Base-by-base conservation (phyloP, 2,329 filamentous ascomycete genomes). In the Pseudohalonectria lignicola region DNA sequence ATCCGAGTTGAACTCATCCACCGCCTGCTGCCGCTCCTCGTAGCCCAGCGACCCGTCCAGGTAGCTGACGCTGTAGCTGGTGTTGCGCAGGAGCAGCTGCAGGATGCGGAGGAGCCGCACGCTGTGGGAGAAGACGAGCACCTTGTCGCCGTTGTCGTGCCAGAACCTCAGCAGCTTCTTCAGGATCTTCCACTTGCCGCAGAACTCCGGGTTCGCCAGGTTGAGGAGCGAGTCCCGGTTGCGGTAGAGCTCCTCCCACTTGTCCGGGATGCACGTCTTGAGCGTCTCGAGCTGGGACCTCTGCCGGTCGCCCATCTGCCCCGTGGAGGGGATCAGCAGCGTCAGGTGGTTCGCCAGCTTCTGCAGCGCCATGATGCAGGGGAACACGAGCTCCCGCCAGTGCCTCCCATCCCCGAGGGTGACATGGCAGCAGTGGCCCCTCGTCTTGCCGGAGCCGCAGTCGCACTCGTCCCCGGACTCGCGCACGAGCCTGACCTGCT, bases 131-230 rank as follows among this genome's bases (percentile, higher is more conserved):
- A 98, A 98, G 3, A 98, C 82, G 0, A 98, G 71, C 1, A 95
- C 92, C 58, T 96, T 98, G 61, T 95, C 87, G 12, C 86, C 86
- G 51, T 83, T 87, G 12, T 74, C 68, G 53, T 94, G 76, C 92
- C 92, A 98, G 57, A 92, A 90, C 39, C 79, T 80, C 6, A 98
- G 71, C 4, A 98, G 66, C 49, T 86, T 88, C 55, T 80, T 85
- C 21, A 98, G 59, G 1, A 98, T 77, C 53, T 86, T 87, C 92
- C 92, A 98, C 59, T 98, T 98, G 4, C 92, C 92, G 52, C 92
- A 98, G 47, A 88, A 95, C 41, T 93, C 83, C 0, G 86, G 82
- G 48, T 94, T 87, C 2, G 87, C 81, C 36, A 87, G 80, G 48
- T 82, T 83, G 36, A 84, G 61, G 41, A 96, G 81, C 8, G 78